Evolutionary conservation across 208 protist genomes (phyloP), one percentile per base, ranked within the genome.

Genomic region (Herpetomonas samuelpessoai): DNA sequence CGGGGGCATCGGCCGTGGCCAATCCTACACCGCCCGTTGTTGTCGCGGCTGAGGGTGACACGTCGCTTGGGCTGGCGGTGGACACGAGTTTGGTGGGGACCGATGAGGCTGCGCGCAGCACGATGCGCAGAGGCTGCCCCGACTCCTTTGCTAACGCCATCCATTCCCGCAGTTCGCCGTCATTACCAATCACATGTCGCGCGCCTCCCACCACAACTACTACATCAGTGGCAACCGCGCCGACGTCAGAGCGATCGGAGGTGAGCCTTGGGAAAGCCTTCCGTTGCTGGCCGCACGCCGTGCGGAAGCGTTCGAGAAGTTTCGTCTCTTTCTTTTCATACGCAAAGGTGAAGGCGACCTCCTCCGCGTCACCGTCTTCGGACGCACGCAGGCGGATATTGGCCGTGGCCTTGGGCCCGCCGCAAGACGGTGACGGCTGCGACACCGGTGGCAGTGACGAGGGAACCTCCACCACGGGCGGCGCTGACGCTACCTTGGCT

Each of bases 121-220:
- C 57, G 22, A 68, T 60, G 9, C 51, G 57, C 56, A 73, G 62
- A 14, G 65, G 66, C 65, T 73, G 66, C 55, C 67, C 45, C 2
- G 79, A 67, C 62, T 85, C 79, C 3, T 60, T 56, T 25, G 79
- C 27, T 22, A 85, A 51, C 47, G 71, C 79, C 9, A 81, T 25
- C 79, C 75, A 74, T 30, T 85, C 79, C 0, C 69, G 73, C 24
- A 85, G 64, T 2, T 62, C 51, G 12, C 55, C 64, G 35, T 79
- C 70, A n/a, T 56, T 47, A 21, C 48, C 50, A 0, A 85, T 47
- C 29, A 48, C 18, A 6, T 66, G 54, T 9, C 44, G 25, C 12
- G 52, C n/a, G 18, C 74, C 74, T 10, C 62, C 76, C 0, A 66
- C 70, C n/a, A 76, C 30, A 12, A 77, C 72, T 10, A 57, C 39